phyloP scores from a whole-genome alignment of 2,329 filamentous ascomycete species.

The Pseudocercospora pini-densiflorae region DNA sequence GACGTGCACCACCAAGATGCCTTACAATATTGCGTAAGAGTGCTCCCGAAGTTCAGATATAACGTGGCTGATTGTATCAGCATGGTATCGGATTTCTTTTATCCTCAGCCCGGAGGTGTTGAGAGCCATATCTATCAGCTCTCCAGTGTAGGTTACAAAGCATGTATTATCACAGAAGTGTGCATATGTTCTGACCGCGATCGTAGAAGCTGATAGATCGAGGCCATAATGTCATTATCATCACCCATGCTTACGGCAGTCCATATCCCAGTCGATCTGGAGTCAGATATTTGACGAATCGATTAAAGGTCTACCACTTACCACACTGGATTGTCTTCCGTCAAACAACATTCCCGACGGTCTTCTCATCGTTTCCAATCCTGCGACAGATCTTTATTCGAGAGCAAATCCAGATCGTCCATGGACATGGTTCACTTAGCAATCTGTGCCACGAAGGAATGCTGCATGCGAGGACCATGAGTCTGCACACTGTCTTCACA shows the following conservation, averaged over 20 bases:
- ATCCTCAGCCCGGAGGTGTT: conserved; percentile 90
- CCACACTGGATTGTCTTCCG: conserved; percentile 97
- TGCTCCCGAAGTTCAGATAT: neutral
- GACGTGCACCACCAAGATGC: conserved; percentile 51
- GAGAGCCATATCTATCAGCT: conserved; percentile 99
- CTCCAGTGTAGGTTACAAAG: conserved; percentile 63
- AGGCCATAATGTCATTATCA: conserved; percentile 96
- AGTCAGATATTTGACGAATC: conserved; percentile 93
- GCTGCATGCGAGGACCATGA: conserved; percentile 94
- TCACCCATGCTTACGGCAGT: conserved; percentile 90
- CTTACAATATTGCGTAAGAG: conserved; percentile 71
- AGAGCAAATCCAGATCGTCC: conserved; percentile 94
- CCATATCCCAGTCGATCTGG: conserved; percentile 66
- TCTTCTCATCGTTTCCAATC: conserved; percentile 98
- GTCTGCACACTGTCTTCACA: conserved; percentile 91
- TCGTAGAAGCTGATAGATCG: conserved; percentile 87
- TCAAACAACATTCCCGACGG: conserved; percentile 89
- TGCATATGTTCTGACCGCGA: neutral
- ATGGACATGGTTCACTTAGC: conserved; percentile 94
- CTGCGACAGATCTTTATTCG: conserved; percentile 95
- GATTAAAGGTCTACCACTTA: conserved; percentile 96
- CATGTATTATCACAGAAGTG: neutral
- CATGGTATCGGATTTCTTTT: conserved; percentile 99
- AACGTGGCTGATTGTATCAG: conserved; percentile 42
- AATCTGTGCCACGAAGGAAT: conserved; percentile 95